Conservation (phyloP, 2,329 filamentous ascomycete genomes). For the Alternaria viburni region DNA sequence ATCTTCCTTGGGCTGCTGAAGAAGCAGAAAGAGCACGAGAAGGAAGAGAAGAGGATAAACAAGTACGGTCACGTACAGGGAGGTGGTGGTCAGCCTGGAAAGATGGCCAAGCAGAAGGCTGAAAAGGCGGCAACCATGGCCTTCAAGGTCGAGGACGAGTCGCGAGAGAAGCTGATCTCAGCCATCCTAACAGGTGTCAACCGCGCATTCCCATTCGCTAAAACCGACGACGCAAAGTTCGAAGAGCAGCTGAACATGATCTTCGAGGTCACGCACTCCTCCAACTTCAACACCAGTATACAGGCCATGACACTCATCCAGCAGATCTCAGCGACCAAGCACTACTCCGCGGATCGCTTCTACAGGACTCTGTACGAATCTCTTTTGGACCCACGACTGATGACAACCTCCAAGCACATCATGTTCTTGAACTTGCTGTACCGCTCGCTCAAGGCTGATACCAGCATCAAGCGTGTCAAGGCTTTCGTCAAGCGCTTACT, state of each 20-base stretch:
- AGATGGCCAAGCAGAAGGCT: constrained; percentile 58
- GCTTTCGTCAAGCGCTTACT: constrained; percentile 94
- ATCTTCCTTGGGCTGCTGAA: constrained; percentile 86
- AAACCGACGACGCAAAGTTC: constrained; percentile 79
- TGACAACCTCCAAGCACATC: constrained; percentile 91
- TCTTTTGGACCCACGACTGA: constrained; percentile 84
- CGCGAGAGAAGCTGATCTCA: constrained; percentile 89
- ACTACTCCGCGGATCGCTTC: constrained; percentile 85
- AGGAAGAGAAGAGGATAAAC: constrained; percentile 51
- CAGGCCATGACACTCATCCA: constrained; percentile 95
- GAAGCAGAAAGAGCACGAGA: constrained; percentile 54
- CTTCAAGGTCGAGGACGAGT: constrained; percentile 63
- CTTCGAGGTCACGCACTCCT: constrained; percentile 94
- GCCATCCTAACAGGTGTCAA: constrained; percentile 94
- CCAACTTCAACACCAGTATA: constrained; percentile 98
- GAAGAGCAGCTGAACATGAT: constrained; percentile 91
- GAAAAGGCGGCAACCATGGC: constrained; percentile 52
- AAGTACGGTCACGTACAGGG: constrained; percentile 60
- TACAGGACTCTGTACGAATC: constrained; percentile 97
- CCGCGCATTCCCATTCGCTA: constrained; percentile 90
- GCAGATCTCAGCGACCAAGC: constrained; percentile 81
- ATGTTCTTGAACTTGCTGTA: constrained; percentile 93
- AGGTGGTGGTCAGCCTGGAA: constrained; percentile 60
- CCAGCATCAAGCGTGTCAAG: constrained; percentile 90
- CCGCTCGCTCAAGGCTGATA: constrained; percentile 83